A percentile compares a stretch with the other conserved stretches of the same genome.
These are phyloP conservation scores for Sarocladium strictum DNA, from an alignment of 2,329 filamentous ascomycete species.

Conservation along the genomic window DNA sequence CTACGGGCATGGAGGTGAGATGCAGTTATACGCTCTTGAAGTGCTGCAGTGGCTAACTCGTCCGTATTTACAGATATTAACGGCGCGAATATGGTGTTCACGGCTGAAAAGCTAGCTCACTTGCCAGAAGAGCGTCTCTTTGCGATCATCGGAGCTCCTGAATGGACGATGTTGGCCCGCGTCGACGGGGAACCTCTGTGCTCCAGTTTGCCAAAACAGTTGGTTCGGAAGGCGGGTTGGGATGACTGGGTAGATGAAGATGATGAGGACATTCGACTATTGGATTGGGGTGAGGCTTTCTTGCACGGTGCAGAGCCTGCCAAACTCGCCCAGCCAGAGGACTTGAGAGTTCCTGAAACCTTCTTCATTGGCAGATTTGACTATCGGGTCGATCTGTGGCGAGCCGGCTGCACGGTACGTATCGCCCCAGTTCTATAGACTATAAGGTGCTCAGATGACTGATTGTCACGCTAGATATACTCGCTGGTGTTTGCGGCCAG, in stretches of 20 bases:
- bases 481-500: slow-evolving; percentile 7
- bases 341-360: slow-evolving; percentile 1
- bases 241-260: slow-evolving; percentile 9
- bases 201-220: slow-evolving; percentile 5
- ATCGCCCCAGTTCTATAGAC: background rate
- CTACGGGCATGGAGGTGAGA: background rate
- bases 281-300: slow-evolving; percentile 9
- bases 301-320: slow-evolving; percentile 3
- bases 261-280: slow-evolving; percentile 7
- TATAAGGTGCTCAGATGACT: background rate
- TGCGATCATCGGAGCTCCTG: slow-evolving; percentile 2
- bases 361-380: slow-evolving; percentile 2
- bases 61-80: background rate
- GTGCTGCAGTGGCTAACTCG: background rate
- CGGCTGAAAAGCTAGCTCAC: background rate
- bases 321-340: background rate
- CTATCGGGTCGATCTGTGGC: background rate
- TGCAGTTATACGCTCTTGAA: background rate
- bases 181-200: background rate
- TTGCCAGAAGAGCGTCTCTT: background rate
- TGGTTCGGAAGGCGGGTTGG: slow-evolving; percentile 1
- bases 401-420: slow-evolving; percentile 1
- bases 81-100: background rate
- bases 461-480: slow-evolving; percentile 5
- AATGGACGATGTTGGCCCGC: background rate